Base-by-base conservation (phyloP, 2,329 filamentous ascomycete genomes). In the Cyphellophora europaea region DNA sequence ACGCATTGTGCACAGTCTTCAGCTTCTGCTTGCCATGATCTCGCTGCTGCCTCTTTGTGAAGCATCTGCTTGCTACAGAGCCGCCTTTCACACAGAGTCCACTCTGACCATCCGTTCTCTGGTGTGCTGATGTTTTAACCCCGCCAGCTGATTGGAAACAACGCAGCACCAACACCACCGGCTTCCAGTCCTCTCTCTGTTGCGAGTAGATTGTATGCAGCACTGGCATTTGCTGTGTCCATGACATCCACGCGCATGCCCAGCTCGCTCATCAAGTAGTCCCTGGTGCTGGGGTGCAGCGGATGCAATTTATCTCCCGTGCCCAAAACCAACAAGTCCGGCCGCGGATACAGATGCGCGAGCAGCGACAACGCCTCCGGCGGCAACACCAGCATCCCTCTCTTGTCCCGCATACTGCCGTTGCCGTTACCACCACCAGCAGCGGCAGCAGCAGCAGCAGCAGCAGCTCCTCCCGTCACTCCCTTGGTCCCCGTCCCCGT, bases 171-270 rank as follows among this genome's bases (percentile, higher is more conserved):
- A 42, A 96, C 78, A 51, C 89, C 81, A 13, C 77, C 71, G 5
- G 91, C 77, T 12, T 37, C 39, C 4, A 41, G 32, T 1, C 91
- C 89, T 33, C 91, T 69, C 64, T 98, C 91, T 12, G 87, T 96
- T n/a, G 87, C 89, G 36, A 98, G 64, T 51, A 98, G 57, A 55
- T 98, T 98, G 59, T 91, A 98, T 57, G 95, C 87, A 19, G 88
- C 82, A 1, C 89, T 85, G 6, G 91, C 91, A 60, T 96, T 96
- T 44, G 86, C 71, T 19, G 91, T 96, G 61, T 96, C 91, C 53
- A 89, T 72, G 3, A 95, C 71, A 53, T 98, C 91, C 4, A 96
- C 69, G 38, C 85, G 71, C 48, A 96, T 82, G 0, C 91, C 91
- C 27, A 96, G 59, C 8, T 39, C 39, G 25, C 44, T 39, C 42